Percentiles rank a stretch among this genome's conserved stretches.
phyloP scores from a whole-genome alignment of 139 green algal genomes.

The Chlorella sp. region DNA sequence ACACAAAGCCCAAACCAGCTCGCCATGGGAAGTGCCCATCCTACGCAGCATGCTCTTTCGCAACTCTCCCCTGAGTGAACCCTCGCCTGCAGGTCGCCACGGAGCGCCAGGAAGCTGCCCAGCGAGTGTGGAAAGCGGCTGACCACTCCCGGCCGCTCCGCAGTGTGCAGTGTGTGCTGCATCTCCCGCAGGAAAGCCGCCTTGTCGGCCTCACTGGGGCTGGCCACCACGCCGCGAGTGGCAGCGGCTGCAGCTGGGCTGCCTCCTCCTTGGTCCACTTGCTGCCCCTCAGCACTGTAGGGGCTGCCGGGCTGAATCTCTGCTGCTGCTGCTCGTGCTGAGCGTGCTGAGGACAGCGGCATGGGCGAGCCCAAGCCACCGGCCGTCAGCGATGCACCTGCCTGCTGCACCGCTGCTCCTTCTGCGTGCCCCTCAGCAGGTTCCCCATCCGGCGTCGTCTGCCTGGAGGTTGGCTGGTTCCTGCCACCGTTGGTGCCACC shows the following conservation, averaged over 20 bases:
- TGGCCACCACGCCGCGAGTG: not conserved
- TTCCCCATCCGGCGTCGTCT: not conserved
- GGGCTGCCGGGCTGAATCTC: too few species aligned
- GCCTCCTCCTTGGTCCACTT: not conserved
- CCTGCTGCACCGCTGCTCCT: not conserved
- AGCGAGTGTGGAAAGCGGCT: constrained; percentile 38
- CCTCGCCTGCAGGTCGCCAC: constrained; percentile 9
- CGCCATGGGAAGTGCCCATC: too few species aligned
- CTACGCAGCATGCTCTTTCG: too few species aligned
- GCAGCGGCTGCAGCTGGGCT: not conserved
- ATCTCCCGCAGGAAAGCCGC: constrained; percentile 31
- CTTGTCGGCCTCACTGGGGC: not conserved
- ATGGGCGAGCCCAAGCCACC: constrained; percentile 6
- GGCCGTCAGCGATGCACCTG: not conserved
- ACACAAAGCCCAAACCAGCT: too few species aligned
- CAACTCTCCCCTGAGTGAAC: too few species aligned
- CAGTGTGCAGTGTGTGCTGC: not conserved
- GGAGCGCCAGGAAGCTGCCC: constrained; percentile 16
- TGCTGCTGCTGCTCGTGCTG: too few species aligned
- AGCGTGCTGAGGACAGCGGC: not conserved
- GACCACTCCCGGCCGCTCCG: constrained; percentile 37
- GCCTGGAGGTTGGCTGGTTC: not conserved
- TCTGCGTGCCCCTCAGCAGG: too few species aligned
- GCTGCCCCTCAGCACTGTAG: too few species aligned
- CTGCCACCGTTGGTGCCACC: not conserved